Base-by-base conservation (phyloP, 1,284 basidiomycete species). In the Ceraceosorus bombacis region DNA sequence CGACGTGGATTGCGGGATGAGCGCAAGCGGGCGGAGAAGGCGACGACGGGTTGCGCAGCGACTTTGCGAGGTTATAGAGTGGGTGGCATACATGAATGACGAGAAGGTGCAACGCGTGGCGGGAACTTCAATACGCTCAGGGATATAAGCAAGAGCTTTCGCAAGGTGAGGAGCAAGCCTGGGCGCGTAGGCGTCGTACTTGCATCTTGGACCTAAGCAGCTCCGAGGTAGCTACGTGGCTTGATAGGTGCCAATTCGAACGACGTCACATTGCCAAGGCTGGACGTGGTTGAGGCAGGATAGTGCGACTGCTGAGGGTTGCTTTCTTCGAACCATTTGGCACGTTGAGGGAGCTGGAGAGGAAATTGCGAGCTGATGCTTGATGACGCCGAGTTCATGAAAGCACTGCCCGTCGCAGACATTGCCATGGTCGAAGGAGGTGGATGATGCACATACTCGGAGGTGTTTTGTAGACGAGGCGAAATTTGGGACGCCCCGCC, bases 381-480 rank as follows among this genome's bases (percentile, higher is more conserved):
- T 41, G 46, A n/a, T 12, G 46, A 41, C 13, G 15, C 17, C 10
- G 59, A 38, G 41, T 49, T 15, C 9, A 54, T 15, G 36, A 50
- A 50, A 38, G 55, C 40, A 4, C 56, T 56, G n/a, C 55, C 36
- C 17, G 58, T 46, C n/a, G 27, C 37, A 15, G 37, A 10, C 27
- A 37, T 12, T 3, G 38, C 39, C 6, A 13, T 53, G 36, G 59
- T 60, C 17, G 56, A 58, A n/a, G 57, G 15, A 13, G 41, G 13
- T 41, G 57, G 57, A 5, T 59, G 54, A 17, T 57, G 54, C 17
- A 59, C 41, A 36, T 57, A 60, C 5, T 36, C 27, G 56, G 2
- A 63, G 64, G 58, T 66, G 64, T 49, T 68, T 66, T 8, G 58
- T 58, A 13, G 68, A 63, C 38, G 65, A 61, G 5, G 36, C 5